Evolutionary conservation across 371 early-diverging fungal genomes (phyloP), one percentile per base, ranked within the genome.

Genomic region (Mortierella sp.): DNA sequence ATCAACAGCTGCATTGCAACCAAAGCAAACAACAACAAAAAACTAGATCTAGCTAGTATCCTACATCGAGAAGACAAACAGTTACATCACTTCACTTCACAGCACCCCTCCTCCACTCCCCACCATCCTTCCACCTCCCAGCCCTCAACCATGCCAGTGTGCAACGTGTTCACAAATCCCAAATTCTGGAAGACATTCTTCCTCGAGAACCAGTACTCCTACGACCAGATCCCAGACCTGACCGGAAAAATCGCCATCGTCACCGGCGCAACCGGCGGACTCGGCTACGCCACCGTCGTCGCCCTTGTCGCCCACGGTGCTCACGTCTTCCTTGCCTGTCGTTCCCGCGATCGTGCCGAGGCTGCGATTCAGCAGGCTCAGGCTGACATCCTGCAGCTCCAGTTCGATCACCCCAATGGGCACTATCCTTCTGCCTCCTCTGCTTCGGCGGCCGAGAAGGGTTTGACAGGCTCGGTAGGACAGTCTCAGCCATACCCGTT

Each of bases 261-360:
- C 55, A 95, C 96, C 24, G 96, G 96, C 46, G 93, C 91, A 11
- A 93, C 90, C 70, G 89, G 91, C 27, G 95, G 95, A 80, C 90
- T 95, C 35, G 96, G 95, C 43, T 89, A 90, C 76, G 89, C 89
- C 4, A 93, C 93, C 71, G 90, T 89, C 7, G 73, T 88, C 14
- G 92, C 93, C 81, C 88, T 95, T 72, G 94, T 93, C 8, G 89
- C 86, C 38, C 92, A 94, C 74, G 88, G 89, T 5, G 93, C 94
- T 58, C 88, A 89, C 32, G 89, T 95, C 83, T 91, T 91, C 55
- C 88, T 95, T 41, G 93, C 93, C 4, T 93, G 92, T 84, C 90
- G 95, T 21, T 92, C 88, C 71, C 74, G 81, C 10, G 88, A 89
- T 75, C 89, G 89, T 8, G 90, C 90, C 11, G 41, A 84, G 58